Conservation (phyloP, 1,139 yeast species). For the Pichia sp. region DNA sequence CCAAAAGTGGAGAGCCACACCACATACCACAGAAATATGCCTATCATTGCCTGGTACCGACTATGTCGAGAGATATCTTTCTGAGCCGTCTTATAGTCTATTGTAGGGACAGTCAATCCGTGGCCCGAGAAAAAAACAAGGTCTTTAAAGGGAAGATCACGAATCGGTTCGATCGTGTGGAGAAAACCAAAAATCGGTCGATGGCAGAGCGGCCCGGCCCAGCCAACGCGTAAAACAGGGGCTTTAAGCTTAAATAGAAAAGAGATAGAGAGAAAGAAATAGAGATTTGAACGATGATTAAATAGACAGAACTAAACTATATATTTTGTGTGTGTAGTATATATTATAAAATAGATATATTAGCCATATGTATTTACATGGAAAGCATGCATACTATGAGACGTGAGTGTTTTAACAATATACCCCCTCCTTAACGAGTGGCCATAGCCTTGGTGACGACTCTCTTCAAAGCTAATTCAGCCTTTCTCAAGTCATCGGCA, state of each 20-base stretch:
- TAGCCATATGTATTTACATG: background rate
- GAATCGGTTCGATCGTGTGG: background rate
- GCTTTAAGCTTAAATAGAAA: too few relatives aligned
- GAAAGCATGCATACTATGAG: conserved; percentile 32
- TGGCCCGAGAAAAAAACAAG: background rate
- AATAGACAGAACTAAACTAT: conserved; percentile 9
- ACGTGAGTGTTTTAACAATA: background rate
- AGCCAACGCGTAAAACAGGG: too few relatives aligned
- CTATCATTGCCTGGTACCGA: background rate
- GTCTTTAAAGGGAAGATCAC: background rate
- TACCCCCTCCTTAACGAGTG: conserved; percentile 68
- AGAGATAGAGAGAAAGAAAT: background rate
- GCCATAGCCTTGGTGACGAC: conserved; percentile 99
- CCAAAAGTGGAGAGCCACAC: background rate
- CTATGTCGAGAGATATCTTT: background rate
- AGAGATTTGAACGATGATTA: background rate
- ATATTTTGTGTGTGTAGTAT: background rate
- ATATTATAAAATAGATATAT: background rate
- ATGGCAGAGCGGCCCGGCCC: too few relatives aligned
- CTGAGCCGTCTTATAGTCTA: background rate
- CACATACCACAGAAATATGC: background rate
- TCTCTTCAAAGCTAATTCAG: conserved; percentile 98
- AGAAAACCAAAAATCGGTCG: background rate
- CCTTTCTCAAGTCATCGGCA: conserved; percentile 98
- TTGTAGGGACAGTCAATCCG: background rate